These are phyloP conservation scores for Byssothecium circinans DNA, from an alignment of 2,329 filamentous ascomycete species.

Conservation along the genomic window DNA sequence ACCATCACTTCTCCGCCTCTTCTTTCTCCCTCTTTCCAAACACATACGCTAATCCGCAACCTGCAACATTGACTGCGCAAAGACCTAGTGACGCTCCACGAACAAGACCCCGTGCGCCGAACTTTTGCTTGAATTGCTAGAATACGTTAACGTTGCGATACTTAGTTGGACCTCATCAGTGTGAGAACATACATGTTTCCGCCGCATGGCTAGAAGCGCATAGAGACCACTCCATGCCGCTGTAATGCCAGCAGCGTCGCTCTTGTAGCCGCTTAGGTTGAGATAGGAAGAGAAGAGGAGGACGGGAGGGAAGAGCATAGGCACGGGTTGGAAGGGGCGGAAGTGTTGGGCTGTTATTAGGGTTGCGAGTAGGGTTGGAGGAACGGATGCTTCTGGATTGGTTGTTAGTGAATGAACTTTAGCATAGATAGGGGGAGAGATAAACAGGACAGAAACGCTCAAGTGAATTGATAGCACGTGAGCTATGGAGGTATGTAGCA, in stretches of 20 bases:
- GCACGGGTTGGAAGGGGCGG: slow-evolving; percentile 66
- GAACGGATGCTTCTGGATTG: slow-evolving; percentile 61
- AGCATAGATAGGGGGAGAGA: too few species aligned
- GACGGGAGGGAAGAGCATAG: slow-evolving; percentile 68
- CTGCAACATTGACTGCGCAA: slow-evolving; percentile 54
- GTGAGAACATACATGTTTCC: slow-evolving; percentile 49
- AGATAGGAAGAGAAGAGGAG: slow-evolving; percentile 68
- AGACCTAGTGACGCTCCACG: slow-evolving; percentile 56
- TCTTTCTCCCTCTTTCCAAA: slow-evolving; percentile 50
- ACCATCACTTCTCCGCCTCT: slow-evolving; percentile 19
- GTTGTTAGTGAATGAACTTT: neutral
- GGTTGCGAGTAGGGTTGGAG: slow-evolving; percentile 66
- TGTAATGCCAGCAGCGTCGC: slow-evolving; percentile 64
- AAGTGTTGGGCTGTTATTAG: slow-evolving; percentile 67
- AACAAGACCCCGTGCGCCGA: slow-evolving; percentile 55
- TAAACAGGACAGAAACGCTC: neutral
- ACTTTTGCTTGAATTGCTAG: slow-evolving; percentile 49
- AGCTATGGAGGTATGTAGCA: slow-evolving; percentile 9
- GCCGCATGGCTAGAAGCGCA: slow-evolving; percentile 61
- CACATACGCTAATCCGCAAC: slow-evolving; percentile 55
- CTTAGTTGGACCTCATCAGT: neutral
- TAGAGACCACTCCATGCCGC: slow-evolving; percentile 68
- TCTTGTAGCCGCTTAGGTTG: slow-evolving; percentile 64
- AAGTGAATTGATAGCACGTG: slow-evolving; percentile 21
- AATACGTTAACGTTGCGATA: neutral